Base-by-base conservation (phyloP, 2,329 filamentous ascomycete genomes). In the Camillea tinctor region DNA sequence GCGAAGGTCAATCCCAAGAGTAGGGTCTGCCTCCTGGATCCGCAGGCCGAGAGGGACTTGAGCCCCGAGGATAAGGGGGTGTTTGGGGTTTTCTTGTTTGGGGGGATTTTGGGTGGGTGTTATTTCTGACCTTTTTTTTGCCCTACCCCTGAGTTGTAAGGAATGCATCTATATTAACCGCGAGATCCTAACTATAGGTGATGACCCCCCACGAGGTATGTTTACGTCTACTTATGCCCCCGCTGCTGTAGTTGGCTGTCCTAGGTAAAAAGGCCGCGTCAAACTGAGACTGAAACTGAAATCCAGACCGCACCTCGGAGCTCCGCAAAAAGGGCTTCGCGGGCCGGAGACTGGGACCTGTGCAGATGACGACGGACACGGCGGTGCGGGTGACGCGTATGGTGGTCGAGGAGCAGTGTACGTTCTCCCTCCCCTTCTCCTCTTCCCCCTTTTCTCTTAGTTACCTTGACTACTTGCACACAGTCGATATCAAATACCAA, bases 331-430 rank as follows among this genome's bases (percentile, higher is more conserved):
- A 98, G 74, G 95, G 95, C 2, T 99, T 96, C 70, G 82, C 88
- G 60, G 93, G 94, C 60, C 88, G 95, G 56, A 85, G 95, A 60
- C 81, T 99, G 26, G 95, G 95, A 0, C 92, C 94, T 7, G 89
- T 93, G 69, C 95, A 99, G 77, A 97, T 99, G 94, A 98, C 95
- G 2, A 99, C 95, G 4, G 95, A 99, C 74, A 99, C 95, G 20
- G 95, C 95, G 4, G 95, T 97, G 55, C 85, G 95, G 66, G 94
- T 97, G 51, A 98, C 95, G 30, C 86, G 95, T 66, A 89, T 96
- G 68, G 90, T 98, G 5, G 88, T 93, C 11, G 90, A 96, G 71
- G 86, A 93, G 66, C 90, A 90, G 79, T 84, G 93, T 96, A 76
- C 50, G 60, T 52, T 54, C n/a, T 23, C n/a, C n/a, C 15, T 17